These are phyloP conservation scores for Crithidia fasciculata DNA, from an alignment of 208 protist genomes.

Conservation along the genomic window DNA sequence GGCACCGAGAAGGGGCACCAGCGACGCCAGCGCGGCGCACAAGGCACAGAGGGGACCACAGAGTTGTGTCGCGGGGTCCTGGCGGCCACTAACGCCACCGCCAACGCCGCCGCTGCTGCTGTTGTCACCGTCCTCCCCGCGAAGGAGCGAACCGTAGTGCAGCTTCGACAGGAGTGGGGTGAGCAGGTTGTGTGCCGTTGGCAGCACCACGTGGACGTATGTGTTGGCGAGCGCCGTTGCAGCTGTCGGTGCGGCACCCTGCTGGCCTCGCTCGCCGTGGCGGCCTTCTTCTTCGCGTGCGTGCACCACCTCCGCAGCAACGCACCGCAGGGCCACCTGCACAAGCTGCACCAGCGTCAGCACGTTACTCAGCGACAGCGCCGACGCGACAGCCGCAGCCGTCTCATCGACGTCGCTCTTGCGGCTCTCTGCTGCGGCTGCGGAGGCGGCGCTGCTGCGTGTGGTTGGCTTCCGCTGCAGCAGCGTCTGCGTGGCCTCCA, in stretches of 20 bases:
- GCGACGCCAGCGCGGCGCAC: conserved; percentile 42
- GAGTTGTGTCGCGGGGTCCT: conserved; percentile 19
- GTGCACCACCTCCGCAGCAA: conserved; percentile 35
- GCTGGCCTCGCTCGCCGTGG: conserved; percentile 1
- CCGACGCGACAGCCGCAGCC: conserved; percentile 18
- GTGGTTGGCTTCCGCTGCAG: conserved; percentile 8
- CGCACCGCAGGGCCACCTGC: conserved; percentile 42
- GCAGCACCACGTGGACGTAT: conserved; percentile 52
- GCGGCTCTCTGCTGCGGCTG: neutral
- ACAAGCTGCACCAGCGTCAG: conserved; percentile 49
- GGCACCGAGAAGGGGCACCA: conserved; percentile 46
- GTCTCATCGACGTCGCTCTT: conserved; percentile 11
- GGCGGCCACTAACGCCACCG: neutral
- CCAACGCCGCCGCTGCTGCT: neutral
- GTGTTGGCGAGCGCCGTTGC: conserved; percentile 22
- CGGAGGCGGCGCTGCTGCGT: neutral
- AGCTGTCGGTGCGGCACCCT: neutral
- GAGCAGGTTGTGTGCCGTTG: conserved; percentile 41
- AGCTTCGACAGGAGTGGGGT: conserved; percentile 22
- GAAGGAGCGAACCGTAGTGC: neutral
- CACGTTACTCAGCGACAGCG: conserved; percentile 40
- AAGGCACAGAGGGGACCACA: conserved; percentile 44
- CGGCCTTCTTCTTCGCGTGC: conserved; percentile 17
- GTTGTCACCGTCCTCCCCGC: neutral
- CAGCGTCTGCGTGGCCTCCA: conserved; percentile 42